These are phyloP conservation scores for Maudiozyma serrabonitensis DNA, from an alignment of 805 yeast species.

Conservation along the genomic window DNA sequence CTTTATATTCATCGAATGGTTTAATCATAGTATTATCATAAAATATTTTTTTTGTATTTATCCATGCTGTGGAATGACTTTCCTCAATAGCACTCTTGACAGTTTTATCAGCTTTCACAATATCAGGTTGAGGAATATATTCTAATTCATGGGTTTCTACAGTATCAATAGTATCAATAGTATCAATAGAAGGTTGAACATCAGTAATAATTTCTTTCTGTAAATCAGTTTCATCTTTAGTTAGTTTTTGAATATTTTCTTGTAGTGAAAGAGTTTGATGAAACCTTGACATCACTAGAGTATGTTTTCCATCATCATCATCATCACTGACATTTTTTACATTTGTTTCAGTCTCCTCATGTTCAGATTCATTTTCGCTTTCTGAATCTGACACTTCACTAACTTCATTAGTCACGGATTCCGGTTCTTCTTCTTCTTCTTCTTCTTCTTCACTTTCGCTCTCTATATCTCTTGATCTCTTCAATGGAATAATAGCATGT, in stretches of 20 bases:
- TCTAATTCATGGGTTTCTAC: conserved; percentile 35
- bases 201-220: background rate
- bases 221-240: background rate
- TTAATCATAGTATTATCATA: conserved; percentile 23
- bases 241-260: conserved; percentile 16
- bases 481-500: conserved; percentile 14
- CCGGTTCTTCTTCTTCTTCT: conserved; percentile 3
- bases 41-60: conserved; percentile 19
- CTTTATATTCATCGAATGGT: conserved; percentile 13
- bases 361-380: background rate
- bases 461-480: conserved; percentile 12
- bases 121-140: conserved; percentile 78
- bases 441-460: conserved; percentile 6
- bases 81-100: conserved; percentile 17
- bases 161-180: conserved; percentile 22
- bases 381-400: background rate
- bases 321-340: background rate
- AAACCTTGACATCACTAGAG: conserved; percentile 45
- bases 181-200: conserved; percentile 6
- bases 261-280: conserved; percentile 33
- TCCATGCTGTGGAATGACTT: conserved; percentile 31
- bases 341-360: conserved; percentile 5
- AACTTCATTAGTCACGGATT: conserved; percentile 1
- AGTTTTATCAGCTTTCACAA: conserved; percentile 25
- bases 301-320: conserved; percentile 31